These are phyloP conservation scores for Gaeumannomyces sp. DNA, from an alignment of 2,329 filamentous ascomycete species.

Conservation along the genomic window DNA sequence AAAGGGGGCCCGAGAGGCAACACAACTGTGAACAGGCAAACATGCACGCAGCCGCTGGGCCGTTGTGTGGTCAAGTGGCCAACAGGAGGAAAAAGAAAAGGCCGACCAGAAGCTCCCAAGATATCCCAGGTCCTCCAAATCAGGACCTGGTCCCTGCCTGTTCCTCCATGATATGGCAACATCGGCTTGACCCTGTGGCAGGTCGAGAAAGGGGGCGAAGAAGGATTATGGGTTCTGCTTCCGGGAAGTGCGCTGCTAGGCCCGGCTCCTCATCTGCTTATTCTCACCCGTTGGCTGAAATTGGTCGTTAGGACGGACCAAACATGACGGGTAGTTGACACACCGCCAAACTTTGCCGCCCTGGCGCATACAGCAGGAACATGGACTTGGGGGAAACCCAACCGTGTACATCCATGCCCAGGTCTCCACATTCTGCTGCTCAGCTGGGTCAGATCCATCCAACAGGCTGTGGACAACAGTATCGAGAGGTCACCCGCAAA, in stretches of 20 bases:
- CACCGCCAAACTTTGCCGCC: background rate
- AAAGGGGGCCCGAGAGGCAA: background rate
- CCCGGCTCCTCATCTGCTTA: background rate
- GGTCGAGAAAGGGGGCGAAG: too few species aligned
- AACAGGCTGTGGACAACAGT: too few species aligned
- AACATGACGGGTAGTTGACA: background rate
- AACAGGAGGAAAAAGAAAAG: slow-evolving; percentile 1
- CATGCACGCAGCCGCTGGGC: slow-evolving; percentile 11
- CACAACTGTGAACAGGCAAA: slow-evolving; percentile 10
- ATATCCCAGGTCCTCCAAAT: background rate
- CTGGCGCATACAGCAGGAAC: background rate
- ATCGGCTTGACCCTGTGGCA: background rate
- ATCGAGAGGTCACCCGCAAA: too few species aligned
- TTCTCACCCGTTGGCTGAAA: background rate
- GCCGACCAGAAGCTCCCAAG: too few species aligned
- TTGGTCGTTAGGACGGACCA: background rate
- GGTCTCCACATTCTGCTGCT: background rate
- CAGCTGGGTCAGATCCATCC: too few species aligned
- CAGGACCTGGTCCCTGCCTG: background rate
- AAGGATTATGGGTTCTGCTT: too few species aligned
- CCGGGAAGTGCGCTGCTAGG: background rate
- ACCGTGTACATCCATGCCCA: background rate
- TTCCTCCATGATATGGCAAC: background rate
- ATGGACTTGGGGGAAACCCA: background rate
- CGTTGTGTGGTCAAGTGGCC: background rate